A percentile compares a stretch with the other conserved stretches of the same genome.
Conservation (phyloP, 148 eudicot species). For the Bassia scoparia region DNA sequence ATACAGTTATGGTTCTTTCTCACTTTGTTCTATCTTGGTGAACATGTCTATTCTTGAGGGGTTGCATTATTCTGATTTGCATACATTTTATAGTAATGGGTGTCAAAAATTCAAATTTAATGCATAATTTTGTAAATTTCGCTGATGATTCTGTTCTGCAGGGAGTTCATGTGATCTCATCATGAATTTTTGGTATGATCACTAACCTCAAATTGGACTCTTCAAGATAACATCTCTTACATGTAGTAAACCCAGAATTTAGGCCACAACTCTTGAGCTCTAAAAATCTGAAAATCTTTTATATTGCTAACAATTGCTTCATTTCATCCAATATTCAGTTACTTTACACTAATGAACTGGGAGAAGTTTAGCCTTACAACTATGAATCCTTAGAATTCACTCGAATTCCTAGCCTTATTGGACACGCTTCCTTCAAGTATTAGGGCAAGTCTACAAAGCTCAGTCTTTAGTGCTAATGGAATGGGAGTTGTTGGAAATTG, state of each 20-base stretch:
- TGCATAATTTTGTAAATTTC: constrained; percentile 15
- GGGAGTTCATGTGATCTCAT: constrained; percentile 92
- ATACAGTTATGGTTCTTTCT: constrained; percentile 3
- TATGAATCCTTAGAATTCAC: constrained; percentile 70
- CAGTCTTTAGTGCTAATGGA: constrained; percentile 62
- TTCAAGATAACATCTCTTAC: constrained; percentile 77
- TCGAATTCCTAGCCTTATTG: constrained; percentile 69
- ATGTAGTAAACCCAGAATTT: constrained; percentile 53
- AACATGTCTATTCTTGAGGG: constrained; percentile 21
- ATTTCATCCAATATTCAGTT: constrained; percentile 31
- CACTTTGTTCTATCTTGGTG: constrained; percentile 23
- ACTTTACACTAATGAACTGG: constrained; percentile 54
- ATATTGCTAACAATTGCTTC: constrained; percentile 71
- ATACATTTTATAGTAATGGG: constrained; percentile 18
- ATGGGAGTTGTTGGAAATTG: constrained; percentile 60
- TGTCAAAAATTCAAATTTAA: constrained; percentile 1
- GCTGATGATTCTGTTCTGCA: constrained; percentile 30
- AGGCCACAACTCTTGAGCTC: constrained; percentile 50
- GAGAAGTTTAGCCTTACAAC: constrained; percentile 32
- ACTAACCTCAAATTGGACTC: constrained; percentile 68
- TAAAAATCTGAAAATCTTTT: constrained; percentile 58
- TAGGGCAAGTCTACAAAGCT: constrained; percentile 48
- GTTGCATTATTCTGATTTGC: constrained; percentile 18
- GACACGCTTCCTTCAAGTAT: constrained; percentile 50
- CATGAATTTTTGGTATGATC: constrained; percentile 79